A percentile compares a stretch with the other conserved stretches of the same genome.
Evolutionary conservation across 2,329 filamentous ascomycete species (phyloP).

Genomic region (Aureobasidium musti): DNA sequence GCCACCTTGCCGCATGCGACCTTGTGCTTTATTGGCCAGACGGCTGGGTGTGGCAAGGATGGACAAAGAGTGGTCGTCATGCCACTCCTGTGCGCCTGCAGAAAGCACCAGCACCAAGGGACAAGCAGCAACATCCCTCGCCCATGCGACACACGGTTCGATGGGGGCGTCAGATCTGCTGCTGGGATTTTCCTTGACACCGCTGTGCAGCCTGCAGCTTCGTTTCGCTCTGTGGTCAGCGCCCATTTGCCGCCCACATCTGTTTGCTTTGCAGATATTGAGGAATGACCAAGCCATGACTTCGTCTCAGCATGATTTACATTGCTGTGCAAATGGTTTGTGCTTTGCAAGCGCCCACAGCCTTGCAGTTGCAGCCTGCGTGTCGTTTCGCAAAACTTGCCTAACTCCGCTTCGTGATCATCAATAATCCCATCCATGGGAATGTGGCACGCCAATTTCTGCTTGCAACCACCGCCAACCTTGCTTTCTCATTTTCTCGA

Average conservation of each 20-base stretch:
- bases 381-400: constrained; percentile 14
- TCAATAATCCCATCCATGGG: not conserved
- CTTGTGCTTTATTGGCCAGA: constrained; percentile 25
- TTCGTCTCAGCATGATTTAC: constrained; percentile 23
- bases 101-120: constrained; percentile 7
- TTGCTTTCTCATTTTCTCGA: constrained; percentile 14
- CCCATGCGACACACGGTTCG: constrained; percentile 28
- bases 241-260: constrained; percentile 18
- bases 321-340: constrained; percentile 23
- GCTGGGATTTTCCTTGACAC: constrained; percentile 27
- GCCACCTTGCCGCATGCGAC: constrained; percentile 26
- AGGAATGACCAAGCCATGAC: constrained; percentile 27
- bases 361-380: constrained; percentile 8
- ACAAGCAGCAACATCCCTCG: constrained; percentile 27
- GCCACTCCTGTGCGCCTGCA: constrained; percentile 21
- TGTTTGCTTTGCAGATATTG: constrained; percentile 1
- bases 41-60: constrained; percentile 29
- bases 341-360: constrained; percentile 16
- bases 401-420: not conserved
- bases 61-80: constrained; percentile 30
- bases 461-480: constrained; percentile 11
- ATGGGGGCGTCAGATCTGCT: constrained; percentile 25
- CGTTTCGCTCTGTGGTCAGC: constrained; percentile 27
- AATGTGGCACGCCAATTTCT: constrained; percentile 11
- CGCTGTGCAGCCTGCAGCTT: constrained; percentile 22